These are phyloP conservation scores for Suillus plorans DNA, from an alignment of 768 basidiomycete genomes.

Conservation along the genomic window DNA sequence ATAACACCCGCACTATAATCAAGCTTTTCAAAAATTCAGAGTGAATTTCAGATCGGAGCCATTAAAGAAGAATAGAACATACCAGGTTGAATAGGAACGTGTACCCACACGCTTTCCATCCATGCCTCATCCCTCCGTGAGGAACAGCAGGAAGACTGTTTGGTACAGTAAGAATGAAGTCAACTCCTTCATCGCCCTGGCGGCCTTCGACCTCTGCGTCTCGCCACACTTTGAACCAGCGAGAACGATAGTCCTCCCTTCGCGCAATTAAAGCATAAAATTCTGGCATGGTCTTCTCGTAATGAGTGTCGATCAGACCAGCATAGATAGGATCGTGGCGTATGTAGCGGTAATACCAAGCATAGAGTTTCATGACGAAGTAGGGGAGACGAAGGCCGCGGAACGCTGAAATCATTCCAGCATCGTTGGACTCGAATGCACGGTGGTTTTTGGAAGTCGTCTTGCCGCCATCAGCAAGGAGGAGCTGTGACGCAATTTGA, in stretches of 20 bases:
- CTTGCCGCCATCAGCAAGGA: constrained; percentile 51
- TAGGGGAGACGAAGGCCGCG: constrained; percentile 45
- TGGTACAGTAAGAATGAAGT: constrained; percentile 63
- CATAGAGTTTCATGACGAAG: constrained; percentile 46
- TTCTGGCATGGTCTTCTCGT: constrained; percentile 50
- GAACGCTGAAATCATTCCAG: constrained; percentile 42
- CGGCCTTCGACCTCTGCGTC: constrained; percentile 20
- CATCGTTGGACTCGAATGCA: constrained; percentile 46
- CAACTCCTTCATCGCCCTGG: constrained; percentile 44
- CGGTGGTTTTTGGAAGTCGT: constrained; percentile 34
- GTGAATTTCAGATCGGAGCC: neutral
- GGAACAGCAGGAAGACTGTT: constrained; percentile 61
- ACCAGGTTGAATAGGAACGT: constrained; percentile 71
- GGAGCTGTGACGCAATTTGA: constrained; percentile 50
- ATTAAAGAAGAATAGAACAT: constrained; percentile 14
- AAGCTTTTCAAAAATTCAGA: constrained; percentile 25
- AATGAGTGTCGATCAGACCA: constrained; percentile 47
- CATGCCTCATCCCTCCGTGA: constrained; percentile 51
- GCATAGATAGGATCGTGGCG: constrained; percentile 53
- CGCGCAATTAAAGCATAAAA: constrained; percentile 48
- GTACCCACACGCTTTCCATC: constrained; percentile 59
- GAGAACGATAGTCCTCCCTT: constrained; percentile 41
- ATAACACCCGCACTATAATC: constrained; percentile 47
- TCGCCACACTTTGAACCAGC: constrained; percentile 39
- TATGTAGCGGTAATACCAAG: constrained; percentile 52